Percentiles rank a stretch among this genome's conserved stretches.
These are phyloP conservation scores for Thelephora terrestris DNA, from an alignment of 1,284 basidiomycete species.

Conservation along the genomic window DNA sequence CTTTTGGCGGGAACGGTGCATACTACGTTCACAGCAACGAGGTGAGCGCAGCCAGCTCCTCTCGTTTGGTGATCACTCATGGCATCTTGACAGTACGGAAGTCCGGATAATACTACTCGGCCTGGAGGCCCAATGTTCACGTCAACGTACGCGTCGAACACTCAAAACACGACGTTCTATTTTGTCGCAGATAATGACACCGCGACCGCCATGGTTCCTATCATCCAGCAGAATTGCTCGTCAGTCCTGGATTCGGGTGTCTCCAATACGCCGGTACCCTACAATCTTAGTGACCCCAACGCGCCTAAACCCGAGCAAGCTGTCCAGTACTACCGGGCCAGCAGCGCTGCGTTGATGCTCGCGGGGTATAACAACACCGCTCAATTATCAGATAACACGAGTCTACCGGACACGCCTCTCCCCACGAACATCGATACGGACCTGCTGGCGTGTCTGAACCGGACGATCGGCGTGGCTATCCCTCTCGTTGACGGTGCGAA, in stretches of 20 bases:
- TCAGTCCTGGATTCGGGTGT: slow-evolving; percentile 19
- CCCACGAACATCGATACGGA: slow-evolving; percentile 35
- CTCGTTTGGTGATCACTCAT: neutral
- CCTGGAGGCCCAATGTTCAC: slow-evolving; percentile 47
- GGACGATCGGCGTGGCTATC: slow-evolving; percentile 41
- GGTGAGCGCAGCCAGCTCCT: slow-evolving; percentile 18
- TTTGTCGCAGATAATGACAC: slow-evolving; percentile 51
- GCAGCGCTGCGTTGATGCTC: slow-evolving; percentile 41
- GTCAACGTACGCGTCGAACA: slow-evolving; percentile 38
- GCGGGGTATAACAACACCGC: slow-evolving; percentile 58
- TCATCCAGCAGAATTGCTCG: slow-evolving; percentile 38
- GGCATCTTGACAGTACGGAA: slow-evolving; percentile 37
- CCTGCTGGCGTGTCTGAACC: slow-evolving; percentile 43
- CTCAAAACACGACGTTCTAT: slow-evolving; percentile 39
- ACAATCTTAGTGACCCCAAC: slow-evolving; percentile 19
- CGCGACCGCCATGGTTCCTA: slow-evolving; percentile 35
- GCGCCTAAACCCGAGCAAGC: slow-evolving; percentile 40
- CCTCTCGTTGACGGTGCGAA: slow-evolving; percentile 29
- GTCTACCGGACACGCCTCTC: slow-evolving; percentile 36
- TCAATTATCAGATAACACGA: slow-evolving; percentile 28
- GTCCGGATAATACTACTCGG: slow-evolving; percentile 38
- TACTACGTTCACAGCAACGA: slow-evolving; percentile 35
- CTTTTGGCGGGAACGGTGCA: slow-evolving; percentile 34
- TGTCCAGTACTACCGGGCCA: slow-evolving; percentile 51
- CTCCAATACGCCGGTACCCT: slow-evolving; percentile 21